These are phyloP conservation scores for Lactarius akahatsu DNA, from an alignment of 768 basidiomycete genomes.

Conservation along the genomic window DNA sequence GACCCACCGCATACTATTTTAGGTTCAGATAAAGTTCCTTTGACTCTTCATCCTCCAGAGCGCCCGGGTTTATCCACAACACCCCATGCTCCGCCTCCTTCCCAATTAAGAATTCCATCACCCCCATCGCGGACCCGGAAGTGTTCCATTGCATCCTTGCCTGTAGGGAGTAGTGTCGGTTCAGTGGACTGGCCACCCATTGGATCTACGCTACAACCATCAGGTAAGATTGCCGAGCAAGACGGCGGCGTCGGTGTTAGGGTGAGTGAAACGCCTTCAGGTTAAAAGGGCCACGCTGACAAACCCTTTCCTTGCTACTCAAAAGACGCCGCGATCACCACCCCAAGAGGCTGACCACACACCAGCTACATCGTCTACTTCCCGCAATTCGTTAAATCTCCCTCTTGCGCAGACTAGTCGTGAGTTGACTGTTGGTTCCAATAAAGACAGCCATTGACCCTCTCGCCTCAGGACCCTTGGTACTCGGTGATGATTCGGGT, in stretches of 20 bases:
- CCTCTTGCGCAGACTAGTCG: background rate
- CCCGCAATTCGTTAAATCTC: background rate
- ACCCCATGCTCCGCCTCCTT: background rate
- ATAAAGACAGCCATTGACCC: background rate
- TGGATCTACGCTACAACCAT: background rate
- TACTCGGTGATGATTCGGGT: background rate
- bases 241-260: background rate
- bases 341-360: background rate
- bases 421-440: background rate
- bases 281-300: background rate
- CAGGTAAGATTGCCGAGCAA: background rate
- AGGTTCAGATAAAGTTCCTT: background rate
- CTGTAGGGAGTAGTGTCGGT: background rate
- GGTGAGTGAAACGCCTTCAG: background rate
- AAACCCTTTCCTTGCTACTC: background rate
- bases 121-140: background rate
- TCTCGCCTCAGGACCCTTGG: background rate
- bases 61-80: background rate
- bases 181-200: constrained; percentile 25
- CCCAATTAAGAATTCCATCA: no score
- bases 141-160: background rate
- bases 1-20: background rate
- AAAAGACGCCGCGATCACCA: background rate
- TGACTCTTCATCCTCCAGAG: background rate
- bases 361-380: background rate